Evolutionary conservation across 345 rosid genomes (phyloP).

Genomic region (Melaleuca quinquenervia): DNA sequence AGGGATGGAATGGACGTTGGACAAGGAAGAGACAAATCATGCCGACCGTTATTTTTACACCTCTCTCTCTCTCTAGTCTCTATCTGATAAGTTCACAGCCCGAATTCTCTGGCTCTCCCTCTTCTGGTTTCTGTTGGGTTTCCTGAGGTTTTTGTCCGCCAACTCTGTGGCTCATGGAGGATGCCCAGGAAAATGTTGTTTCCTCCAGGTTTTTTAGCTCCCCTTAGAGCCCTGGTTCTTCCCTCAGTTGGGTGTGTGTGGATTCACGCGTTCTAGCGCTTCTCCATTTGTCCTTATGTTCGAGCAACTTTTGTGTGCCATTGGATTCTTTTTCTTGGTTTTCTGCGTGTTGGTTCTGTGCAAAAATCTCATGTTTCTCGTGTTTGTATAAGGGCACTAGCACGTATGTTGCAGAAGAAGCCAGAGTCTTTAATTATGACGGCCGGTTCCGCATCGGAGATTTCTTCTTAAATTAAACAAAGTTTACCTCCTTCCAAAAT

Average conservation of each 20-base stretch:
- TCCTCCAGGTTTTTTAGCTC: neutral
- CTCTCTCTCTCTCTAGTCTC: neutral
- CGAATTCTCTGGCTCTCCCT: neutral
- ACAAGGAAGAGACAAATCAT: constrained; percentile 10
- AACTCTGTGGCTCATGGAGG: neutral
- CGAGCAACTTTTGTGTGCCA: too few relatives aligned
- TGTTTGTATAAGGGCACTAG: neutral
- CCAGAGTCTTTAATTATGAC: neutral
- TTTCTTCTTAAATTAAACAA: neutral
- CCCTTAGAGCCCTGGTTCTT: neutral
- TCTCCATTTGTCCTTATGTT: neutral
- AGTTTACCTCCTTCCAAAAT: neutral
- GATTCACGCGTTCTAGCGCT: neutral
- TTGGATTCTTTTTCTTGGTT: neutral
- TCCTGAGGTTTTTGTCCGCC: neutral
- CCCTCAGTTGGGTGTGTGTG: neutral
- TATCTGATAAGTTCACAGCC: neutral
- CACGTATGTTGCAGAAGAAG: neutral
- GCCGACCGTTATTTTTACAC: constrained; percentile 8
- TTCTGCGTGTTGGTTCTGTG: neutral
- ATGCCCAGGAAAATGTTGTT: neutral
- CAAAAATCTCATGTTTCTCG: neutral
- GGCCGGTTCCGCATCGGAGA: neutral
- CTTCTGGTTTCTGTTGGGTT: neutral
- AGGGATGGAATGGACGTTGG: neutral